phyloP scores from a whole-genome alignment of 495 filamentous ascomycete genomes.

The Tuber melanosporum region DNA sequence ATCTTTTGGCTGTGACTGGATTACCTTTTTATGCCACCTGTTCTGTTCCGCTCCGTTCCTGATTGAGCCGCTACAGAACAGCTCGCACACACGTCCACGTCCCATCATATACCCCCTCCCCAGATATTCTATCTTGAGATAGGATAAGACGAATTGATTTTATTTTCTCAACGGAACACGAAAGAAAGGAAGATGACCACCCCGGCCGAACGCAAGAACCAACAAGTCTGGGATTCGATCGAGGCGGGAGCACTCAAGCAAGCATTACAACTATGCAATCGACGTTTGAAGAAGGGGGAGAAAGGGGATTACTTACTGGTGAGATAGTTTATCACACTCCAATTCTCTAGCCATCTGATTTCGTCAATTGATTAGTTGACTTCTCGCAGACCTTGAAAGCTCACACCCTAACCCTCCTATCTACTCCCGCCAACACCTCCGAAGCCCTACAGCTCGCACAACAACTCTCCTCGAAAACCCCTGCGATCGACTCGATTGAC shows the following conservation, averaged over 20 bases:
- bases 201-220: slow-evolving; percentile 50
- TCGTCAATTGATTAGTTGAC: slow-evolving; percentile 17
- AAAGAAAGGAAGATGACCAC: neutral
- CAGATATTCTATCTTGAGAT: neutral
- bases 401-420: slow-evolving; percentile 48
- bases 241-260: slow-evolving; percentile 54
- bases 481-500: slow-evolving; percentile 51
- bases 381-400: slow-evolving; percentile 50
- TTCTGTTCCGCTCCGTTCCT: neutral
- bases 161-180: neutral
- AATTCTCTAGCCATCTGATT: neutral
- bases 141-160: neutral
- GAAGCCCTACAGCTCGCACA: slow-evolving; percentile 41
- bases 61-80: neutral
- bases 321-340: slow-evolving; percentile 6
- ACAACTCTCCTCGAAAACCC: slow-evolving; percentile 43
- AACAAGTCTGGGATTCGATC: slow-evolving; percentile 55
- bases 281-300: slow-evolving; percentile 57
- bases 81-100: neutral
- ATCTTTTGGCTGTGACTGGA: neutral
- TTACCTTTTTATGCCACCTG: neutral
- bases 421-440: slow-evolving; percentile 44
- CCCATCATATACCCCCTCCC: neutral
- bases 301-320: slow-evolving; percentile 45
- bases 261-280: slow-evolving; percentile 55